These are phyloP conservation scores for Lantana camara DNA, from an alignment of 257 asterid genomes.

Conservation along the genomic window DNA sequence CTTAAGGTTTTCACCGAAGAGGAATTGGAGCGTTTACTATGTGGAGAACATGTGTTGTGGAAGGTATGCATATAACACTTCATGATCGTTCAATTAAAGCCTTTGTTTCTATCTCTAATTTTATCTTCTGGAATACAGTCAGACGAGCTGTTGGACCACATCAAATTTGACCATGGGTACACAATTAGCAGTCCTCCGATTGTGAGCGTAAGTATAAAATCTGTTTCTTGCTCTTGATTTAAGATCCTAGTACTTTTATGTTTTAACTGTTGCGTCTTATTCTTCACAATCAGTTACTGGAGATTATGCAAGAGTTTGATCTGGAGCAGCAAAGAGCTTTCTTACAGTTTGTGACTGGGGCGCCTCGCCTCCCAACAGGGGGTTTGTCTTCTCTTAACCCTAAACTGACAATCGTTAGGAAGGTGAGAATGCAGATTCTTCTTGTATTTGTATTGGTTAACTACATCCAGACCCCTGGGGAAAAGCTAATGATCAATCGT, in stretches of 20 bases:
- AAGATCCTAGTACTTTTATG: neutral
- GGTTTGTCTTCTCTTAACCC: slow-evolving; percentile 96
- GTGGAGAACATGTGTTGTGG: slow-evolving; percentile 88
- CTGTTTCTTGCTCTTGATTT: slow-evolving; percentile 11
- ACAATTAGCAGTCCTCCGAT: slow-evolving; percentile 85
- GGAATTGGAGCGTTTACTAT: slow-evolving; percentile 80
- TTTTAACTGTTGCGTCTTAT: neutral
- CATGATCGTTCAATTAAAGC: slow-evolving; percentile 21
- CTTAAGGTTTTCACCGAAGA: slow-evolving; percentile 80
- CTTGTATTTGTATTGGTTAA: neutral
- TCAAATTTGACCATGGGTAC: slow-evolving; percentile 97
- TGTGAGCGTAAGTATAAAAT: slow-evolving; percentile 51
- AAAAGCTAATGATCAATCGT: no score
- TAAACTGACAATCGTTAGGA: slow-evolving; percentile 86
- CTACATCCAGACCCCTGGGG: no score
- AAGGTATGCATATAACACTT: slow-evolving; percentile 56
- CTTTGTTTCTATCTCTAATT: slow-evolving; percentile 1
- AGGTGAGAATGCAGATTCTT: slow-evolving; percentile 44
- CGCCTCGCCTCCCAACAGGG: slow-evolving; percentile 93
- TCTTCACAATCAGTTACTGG: slow-evolving; percentile 60
- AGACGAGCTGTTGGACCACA: slow-evolving; percentile 75
- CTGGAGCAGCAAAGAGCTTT: slow-evolving; percentile 78
- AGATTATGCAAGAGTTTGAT: slow-evolving; percentile 80
- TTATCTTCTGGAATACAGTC: slow-evolving; percentile 49
- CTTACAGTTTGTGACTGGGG: slow-evolving; percentile 95